phyloP scores from a whole-genome alignment of 139 green algal species.

The Auxenochlorella pyrenoidosa region DNA sequence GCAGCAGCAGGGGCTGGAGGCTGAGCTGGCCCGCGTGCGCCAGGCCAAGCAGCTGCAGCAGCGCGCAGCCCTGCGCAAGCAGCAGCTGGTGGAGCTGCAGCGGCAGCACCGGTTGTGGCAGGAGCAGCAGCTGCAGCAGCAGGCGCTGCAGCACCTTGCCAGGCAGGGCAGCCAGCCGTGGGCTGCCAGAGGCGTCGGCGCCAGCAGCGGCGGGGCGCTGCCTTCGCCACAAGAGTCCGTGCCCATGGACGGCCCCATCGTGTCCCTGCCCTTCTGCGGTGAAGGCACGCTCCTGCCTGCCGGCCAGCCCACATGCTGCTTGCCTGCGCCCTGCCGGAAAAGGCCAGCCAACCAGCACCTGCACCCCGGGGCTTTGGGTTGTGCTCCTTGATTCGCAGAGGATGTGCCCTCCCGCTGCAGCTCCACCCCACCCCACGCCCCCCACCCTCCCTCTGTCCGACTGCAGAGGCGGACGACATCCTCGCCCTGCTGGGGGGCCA shows the following conservation, averaged over 20 bases:
- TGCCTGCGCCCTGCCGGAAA: neutral
- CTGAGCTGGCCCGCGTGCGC: neutral
- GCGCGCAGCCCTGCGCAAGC: neutral
- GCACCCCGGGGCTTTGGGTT: no score
- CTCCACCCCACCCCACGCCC: no score
- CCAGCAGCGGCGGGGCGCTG: neutral
- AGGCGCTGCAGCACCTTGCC: neutral
- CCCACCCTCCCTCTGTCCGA: no score
- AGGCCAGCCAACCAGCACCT: no score
- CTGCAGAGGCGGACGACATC: no score
- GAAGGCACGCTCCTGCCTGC: neutral
- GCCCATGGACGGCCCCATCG: neutral
- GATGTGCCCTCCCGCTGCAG: no score
- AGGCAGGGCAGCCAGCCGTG: neutral
- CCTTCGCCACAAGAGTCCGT: neutral
- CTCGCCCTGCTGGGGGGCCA: no score
- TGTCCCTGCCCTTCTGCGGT: neutral
- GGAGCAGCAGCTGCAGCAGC: neutral
- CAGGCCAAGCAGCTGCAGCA: neutral
- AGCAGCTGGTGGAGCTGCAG: neutral
- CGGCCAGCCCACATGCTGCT: no score
- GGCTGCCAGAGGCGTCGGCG: neutral
- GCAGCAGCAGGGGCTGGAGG: neutral
- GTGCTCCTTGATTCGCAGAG: no score
- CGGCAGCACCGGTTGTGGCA: neutral